phyloP scores from a whole-genome alignment of 495 filamentous ascomycete species.

The Talaromyces wortmannii region DNA sequence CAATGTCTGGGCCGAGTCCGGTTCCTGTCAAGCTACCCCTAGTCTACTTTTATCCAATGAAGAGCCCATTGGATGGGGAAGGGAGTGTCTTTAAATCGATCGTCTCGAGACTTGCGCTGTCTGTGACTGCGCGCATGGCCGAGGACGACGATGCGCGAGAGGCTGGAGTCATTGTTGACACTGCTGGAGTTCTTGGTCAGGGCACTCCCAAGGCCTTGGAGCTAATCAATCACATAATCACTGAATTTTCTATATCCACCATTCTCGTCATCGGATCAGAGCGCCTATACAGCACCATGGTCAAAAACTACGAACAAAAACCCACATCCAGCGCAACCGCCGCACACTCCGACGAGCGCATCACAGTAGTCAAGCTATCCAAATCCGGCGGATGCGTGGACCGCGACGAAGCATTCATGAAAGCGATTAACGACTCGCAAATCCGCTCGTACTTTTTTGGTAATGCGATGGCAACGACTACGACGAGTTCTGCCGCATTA shows the following conservation, averaged over 20 bases:
- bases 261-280: conserved; percentile 83
- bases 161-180: conserved; percentile 82
- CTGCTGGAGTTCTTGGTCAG: conserved; percentile 58
- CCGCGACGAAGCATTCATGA: conserved; percentile 69
- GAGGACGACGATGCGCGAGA: conserved; percentile 64
- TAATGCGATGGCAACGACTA: conserved; percentile 35
- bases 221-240: conserved; percentile 71
- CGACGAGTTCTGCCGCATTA: conserved; percentile 9
- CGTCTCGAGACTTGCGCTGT: conserved; percentile 69
- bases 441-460: conserved; percentile 96
- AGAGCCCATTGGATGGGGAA: conserved; percentile 65
- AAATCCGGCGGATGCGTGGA: conserved; percentile 87
- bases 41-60: conserved; percentile 82
- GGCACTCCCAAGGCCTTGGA: conserved; percentile 61
- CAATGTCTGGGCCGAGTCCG: conserved; percentile 80
- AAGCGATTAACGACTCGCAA: conserved; percentile 58
- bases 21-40: conserved; percentile 87
- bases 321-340: conserved; percentile 45
- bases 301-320: conserved; percentile 61
- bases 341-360: conserved; percentile 44
- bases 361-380: conserved; percentile 70
- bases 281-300: conserved; percentile 69
- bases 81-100: conserved; percentile 64
- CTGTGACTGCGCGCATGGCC: conserved; percentile 69
- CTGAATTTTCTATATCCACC: conserved; percentile 80